Evolutionary conservation across 768 basidiomycete species (phyloP).

Genomic region (Boletus huronensis): DNA sequence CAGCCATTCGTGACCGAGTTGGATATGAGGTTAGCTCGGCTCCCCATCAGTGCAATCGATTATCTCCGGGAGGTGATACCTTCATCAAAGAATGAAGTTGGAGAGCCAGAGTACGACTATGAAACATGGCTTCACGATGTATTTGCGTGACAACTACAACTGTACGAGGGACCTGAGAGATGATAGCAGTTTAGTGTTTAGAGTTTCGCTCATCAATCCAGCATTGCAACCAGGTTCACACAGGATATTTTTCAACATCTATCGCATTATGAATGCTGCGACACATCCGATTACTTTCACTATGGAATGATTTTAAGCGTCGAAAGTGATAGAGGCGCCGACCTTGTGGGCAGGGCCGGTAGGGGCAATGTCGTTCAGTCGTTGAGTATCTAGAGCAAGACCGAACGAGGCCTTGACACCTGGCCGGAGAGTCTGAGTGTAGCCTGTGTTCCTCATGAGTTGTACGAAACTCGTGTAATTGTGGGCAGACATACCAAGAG

Average conservation of each 20-base stretch:
- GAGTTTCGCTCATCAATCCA: neutral
- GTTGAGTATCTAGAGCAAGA: slow-evolving; percentile 92
- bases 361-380: slow-evolving; percentile 70
- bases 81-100: slow-evolving; percentile 43
- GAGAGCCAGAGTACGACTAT: slow-evolving; percentile 75
- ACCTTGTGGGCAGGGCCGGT: slow-evolving; percentile 79
- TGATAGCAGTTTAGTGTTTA: neutral
- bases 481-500: slow-evolving; percentile 54
- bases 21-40: slow-evolving; percentile 79
- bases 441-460: slow-evolving; percentile 45
- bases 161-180: neutral
- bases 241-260: neutral
- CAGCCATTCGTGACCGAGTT: slow-evolving; percentile 93
- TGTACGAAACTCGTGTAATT: neutral
- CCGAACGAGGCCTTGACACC: slow-evolving; percentile 93
- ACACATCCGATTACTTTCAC: slow-evolving; percentile 15
- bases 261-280: slow-evolving; percentile 13
- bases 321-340: slow-evolving; percentile 72
- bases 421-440: slow-evolving; percentile 91
- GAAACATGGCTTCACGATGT: slow-evolving; percentile 80
- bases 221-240: neutral
- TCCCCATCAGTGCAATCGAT: slow-evolving; percentile 71
- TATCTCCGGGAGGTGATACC: slow-evolving; percentile 88
- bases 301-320: slow-evolving; percentile 46
- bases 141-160: slow-evolving; percentile 46